Conservation (phyloP, 768 basidiomycete genomes). For the Lactifluus volemus region DNA sequence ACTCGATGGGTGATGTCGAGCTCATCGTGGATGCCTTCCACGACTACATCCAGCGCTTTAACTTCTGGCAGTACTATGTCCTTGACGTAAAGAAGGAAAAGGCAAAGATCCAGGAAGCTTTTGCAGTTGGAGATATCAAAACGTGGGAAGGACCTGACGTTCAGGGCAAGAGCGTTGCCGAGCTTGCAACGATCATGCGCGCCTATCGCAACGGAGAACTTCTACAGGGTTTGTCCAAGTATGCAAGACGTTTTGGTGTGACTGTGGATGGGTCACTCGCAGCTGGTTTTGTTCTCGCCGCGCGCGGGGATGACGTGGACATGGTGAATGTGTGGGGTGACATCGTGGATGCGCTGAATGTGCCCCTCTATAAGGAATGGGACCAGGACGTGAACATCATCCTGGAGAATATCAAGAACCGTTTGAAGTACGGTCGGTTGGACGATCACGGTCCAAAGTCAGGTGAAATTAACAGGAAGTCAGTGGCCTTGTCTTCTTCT, state of each 20-base stretch:
- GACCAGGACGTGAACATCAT: constrained; percentile 73
- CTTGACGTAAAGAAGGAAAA: constrained; percentile 65
- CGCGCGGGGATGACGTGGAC: constrained; percentile 36
- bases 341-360: constrained; percentile 82
- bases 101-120: constrained; percentile 43
- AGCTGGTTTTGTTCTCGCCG: constrained; percentile 68
- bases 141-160: constrained; percentile 58
- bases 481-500: constrained; percentile 26
- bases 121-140: constrained; percentile 38
- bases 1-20: constrained; percentile 59
- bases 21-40: constrained; percentile 55
- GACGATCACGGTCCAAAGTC: constrained; percentile 78
- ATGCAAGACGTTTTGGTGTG: constrained; percentile 61
- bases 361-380: constrained; percentile 81
- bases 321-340: constrained; percentile 53
- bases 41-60: constrained; percentile 48
- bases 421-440: constrained; percentile 72
- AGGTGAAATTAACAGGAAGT: constrained; percentile 72
- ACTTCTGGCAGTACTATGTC: constrained; percentile 94
- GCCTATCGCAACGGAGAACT: constrained; percentile 32
- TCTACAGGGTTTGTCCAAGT: constrained; percentile 49
- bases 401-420: constrained; percentile 61
- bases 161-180: constrained; percentile 46
- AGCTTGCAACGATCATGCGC: constrained; percentile 59
- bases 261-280: constrained; percentile 54